Conservation (phyloP, 495 filamentous ascomycete species). For the Stereocaulon alpinum region DNA sequence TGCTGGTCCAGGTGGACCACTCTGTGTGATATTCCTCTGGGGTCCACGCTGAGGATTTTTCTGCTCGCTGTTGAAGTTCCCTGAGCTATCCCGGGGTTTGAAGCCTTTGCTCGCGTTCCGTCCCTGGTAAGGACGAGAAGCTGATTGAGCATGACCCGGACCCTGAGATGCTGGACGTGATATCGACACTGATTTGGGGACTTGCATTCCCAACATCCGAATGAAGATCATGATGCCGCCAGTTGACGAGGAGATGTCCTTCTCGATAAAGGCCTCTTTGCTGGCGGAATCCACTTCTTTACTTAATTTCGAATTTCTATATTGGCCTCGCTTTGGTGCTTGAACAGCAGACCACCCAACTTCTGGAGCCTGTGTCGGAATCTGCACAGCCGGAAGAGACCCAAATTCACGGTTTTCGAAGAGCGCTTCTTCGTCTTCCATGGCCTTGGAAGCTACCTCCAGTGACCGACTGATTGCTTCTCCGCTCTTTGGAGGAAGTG, state of each 20-base stretch:
- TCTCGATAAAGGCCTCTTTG: slow-evolving; percentile 17
- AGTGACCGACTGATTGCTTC: slow-evolving; percentile 25
- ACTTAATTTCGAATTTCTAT: slow-evolving; percentile 26
- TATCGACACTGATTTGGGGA: slow-evolving; percentile 31
- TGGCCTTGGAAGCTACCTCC: slow-evolving; percentile 45
- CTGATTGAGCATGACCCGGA: slow-evolving; percentile 1
- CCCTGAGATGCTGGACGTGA: slow-evolving; percentile 23
- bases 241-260: neutral
- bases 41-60: slow-evolving; percentile 9
- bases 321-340: slow-evolving; percentile 31
- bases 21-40: slow-evolving; percentile 4
- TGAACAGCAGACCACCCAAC: slow-evolving; percentile 41
- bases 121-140: slow-evolving; percentile 5
- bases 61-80: slow-evolving; percentile 8
- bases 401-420: slow-evolving; percentile 78
- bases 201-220: slow-evolving; percentile 32
- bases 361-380: slow-evolving; percentile 51
- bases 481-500: slow-evolving; percentile 37
- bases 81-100: slow-evolving; percentile 17
- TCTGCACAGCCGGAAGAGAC: slow-evolving; percentile 57
- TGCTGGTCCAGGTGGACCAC: neutral
- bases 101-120: slow-evolving; percentile 13
- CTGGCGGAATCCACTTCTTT: slow-evolving; percentile 19
- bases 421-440: slow-evolving; percentile 68
- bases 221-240: slow-evolving; percentile 26